Base-by-base conservation (phyloP, 2,329 filamentous ascomycete genomes). In the Zalaria obscura region DNA sequence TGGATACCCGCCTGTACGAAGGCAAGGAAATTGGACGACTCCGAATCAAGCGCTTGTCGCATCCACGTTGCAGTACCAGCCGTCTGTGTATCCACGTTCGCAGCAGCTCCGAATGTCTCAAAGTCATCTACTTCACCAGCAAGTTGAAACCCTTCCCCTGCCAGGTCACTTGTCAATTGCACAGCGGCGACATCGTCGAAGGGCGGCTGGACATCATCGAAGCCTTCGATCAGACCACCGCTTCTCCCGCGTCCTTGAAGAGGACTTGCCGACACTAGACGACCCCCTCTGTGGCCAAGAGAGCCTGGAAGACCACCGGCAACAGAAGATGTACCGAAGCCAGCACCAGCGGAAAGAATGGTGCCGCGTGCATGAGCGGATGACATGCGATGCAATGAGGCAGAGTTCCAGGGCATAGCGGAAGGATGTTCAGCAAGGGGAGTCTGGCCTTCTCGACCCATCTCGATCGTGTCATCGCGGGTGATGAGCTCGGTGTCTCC, bases 331-430 rank as follows among this genome's bases (percentile, higher is more conserved):
- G 38, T 43, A 10, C 35, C 35, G 36, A 29, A 10, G 3, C 38
- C 39, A 18, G 18, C 18, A 9, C 40, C 40, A 28, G 10, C 32
- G 28, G 39, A 31, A 27, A 31, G 32, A 3, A 27, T 25, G 35
- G 27, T 33, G 35, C 27, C 36, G 5, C 35, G 8, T 5, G 25
- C 37, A 5, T 38, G 55, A 35, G 58, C 50, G 27, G 59, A 65
- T 33, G 74, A 77, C 40, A 69, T 69, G 40, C 69, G 18, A 18
- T 18, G 65, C 4, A 69, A 53, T 2, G 73, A 76, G 3, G 71
- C 67, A 5, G 67, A 73, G 48, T 83, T 83, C 79, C 79, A 83
- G 7, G 79, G 79, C 69, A 83, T 76, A 4, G 72, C 75, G 25
- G 75, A 74, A 27, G 73, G 38, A 7, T 50, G 72, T 44, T 93